phyloP scores from a whole-genome alignment of 371 early-diverging fungal species.

The Syncephalastrum monosporum region DNA sequence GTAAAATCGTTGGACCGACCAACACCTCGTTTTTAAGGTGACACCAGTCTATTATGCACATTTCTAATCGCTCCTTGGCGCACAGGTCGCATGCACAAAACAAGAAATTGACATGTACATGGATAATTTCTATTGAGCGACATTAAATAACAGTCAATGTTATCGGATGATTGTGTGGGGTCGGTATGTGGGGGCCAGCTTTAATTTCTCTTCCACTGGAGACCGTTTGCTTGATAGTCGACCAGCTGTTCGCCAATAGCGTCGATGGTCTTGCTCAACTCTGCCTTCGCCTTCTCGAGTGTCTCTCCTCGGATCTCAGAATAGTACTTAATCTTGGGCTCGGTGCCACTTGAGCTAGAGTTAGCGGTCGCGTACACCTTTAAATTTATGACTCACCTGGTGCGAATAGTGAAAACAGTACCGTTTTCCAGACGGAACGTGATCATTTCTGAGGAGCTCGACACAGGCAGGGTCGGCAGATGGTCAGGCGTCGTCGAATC shows the following conservation, averaged over 20 bases:
- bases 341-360: constrained; percentile 73
- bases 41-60: too few species aligned
- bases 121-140: neutral
- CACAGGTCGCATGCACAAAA: too few species aligned
- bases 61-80: too few species aligned
- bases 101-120: neutral
- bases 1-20: too few species aligned
- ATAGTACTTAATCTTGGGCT: constrained; percentile 97
- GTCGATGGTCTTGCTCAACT: constrained; percentile 47
- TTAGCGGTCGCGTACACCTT: neutral
- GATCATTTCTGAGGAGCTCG: constrained; percentile 87
- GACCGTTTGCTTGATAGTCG: constrained; percentile 54
- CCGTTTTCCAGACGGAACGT: constrained; percentile 81
- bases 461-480: constrained; percentile 75
- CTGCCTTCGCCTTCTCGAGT: constrained; percentile 51
- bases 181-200: constrained; percentile 2
- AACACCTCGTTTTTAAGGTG: too few species aligned
- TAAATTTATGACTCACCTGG: constrained; percentile 40
- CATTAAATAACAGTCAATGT: neutral
- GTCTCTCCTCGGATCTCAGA: constrained; percentile 69
- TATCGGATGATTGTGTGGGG: too few species aligned
- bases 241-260: constrained; percentile 58
- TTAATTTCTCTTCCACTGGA: constrained; percentile 39
- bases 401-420: constrained; percentile 74
- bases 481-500: constrained; percentile 69